Evolutionary conservation across 768 basidiomycete species (phyloP), one percentile per base, ranked within the genome.

Genomic region (Suillus tomentosus): DNA sequence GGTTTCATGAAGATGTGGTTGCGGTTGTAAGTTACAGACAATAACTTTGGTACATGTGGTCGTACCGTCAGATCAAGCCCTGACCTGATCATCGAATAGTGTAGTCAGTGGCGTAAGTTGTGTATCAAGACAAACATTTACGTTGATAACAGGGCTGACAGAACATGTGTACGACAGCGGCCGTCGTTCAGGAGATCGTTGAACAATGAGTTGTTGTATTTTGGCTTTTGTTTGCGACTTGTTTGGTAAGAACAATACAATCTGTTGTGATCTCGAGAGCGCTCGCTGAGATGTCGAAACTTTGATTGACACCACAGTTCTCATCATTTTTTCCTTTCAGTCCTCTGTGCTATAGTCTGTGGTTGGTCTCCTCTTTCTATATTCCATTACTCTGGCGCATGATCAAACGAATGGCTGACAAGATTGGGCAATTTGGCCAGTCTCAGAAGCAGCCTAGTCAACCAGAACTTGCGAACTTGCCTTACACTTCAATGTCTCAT

Each of bases 371-470:
- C 39, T 62, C 42, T 61, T 27, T 24, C 59, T 60, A 11, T 34
- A 43, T 5, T 27, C 24, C 9, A 34, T 22, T 22, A 47, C 14
- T 45, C 60, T 40, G 39, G 15, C 63, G 62, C 14, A 81, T 82
- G 78, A 78, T 85, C 61, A 83, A 79, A 75, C 77, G 81, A 71
- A 84, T 85, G 83, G 79, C 84, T 22, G 80, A 81, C 66, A 83
- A 78, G 73, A 71, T 84, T 48, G 77, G 79, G 14, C 82, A 82
- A 65, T 31, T 67, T 14, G 42, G 63, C 43, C 63, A 61, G 31
- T 10, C 51, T 43, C 59, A 47, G 64, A 51, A 65, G 54, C 60
- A 63, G 27, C 36, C 62, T 36, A 42, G 57, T 31, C 57, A 27
- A 11, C 17, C 36, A 36, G 60, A 17, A 61, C 34, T 61, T 50